Evolutionary conservation across 169 alveolate species (phyloP).

Genomic region (Cryptosporidium muris): DNA sequence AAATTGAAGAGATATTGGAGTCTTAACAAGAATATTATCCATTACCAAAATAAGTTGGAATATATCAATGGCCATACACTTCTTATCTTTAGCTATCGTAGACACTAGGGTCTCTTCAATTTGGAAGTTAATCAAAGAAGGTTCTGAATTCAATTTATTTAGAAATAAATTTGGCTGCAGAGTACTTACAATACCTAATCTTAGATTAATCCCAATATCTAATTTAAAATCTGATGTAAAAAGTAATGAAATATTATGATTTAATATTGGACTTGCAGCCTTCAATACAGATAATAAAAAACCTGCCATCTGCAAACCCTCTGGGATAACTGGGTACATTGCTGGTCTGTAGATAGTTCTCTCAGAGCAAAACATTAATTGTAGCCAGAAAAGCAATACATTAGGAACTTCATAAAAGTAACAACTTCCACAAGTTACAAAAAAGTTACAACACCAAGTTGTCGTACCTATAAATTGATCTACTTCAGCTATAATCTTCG

Average conservation of each 20-base stretch:
- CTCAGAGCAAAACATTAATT: conserved; percentile 23
- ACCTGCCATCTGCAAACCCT: conserved; percentile 14
- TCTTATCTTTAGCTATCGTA: conserved; percentile 16
- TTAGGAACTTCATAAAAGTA: conserved; percentile 22
- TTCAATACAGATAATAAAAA: conserved; percentile 26
- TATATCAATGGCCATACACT: conserved; percentile 20
- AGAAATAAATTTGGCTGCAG: conserved; percentile 14
- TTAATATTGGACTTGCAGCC: conserved; percentile 7
- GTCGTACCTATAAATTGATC: conserved; percentile 38
- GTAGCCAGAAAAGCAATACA: conserved; percentile 60
- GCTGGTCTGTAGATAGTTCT: conserved; percentile 36
- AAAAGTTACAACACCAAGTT: conserved; percentile 50
- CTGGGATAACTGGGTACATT: conserved; percentile 17
- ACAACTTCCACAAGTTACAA: conserved; percentile 62
- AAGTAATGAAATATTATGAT: conserved; percentile 9
- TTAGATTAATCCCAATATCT: conserved; percentile 18
- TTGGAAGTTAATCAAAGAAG: not conserved
- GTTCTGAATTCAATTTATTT: not conserved
- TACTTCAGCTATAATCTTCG: conserved; percentile 22
- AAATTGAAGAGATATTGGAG: conserved; percentile 44
- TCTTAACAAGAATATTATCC: conserved; percentile 12
- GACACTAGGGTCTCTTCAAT: not conserved
- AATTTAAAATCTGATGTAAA: conserved; percentile 35
- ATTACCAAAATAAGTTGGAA: conserved; percentile 49
- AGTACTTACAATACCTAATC: conserved; percentile 16